phyloP scores from a whole-genome alignment of 2,329 filamentous ascomycete species.

The Fusarium pilosicola region DNA sequence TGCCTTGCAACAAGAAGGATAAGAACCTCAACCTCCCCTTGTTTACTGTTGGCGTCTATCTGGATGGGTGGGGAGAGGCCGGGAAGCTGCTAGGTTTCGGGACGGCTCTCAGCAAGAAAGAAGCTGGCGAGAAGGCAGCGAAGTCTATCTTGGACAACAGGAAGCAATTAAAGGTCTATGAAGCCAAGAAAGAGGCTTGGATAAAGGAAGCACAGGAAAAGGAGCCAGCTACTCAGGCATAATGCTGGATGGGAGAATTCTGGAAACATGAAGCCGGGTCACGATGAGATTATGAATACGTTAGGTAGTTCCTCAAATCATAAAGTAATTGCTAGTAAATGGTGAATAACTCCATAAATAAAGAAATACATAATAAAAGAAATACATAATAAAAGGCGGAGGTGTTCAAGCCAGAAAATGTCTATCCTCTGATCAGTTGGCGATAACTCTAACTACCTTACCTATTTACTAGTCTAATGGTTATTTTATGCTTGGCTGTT shows the following conservation, averaged over 20 bases:
- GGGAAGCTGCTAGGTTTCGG: constrained; percentile 71
- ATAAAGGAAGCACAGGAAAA: constrained; percentile 44
- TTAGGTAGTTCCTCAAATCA: not conserved
- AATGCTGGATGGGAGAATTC: not conserved
- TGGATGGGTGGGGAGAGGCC: constrained; percentile 75
- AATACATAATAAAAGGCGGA: not conserved
- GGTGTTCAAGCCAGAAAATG: not conserved
- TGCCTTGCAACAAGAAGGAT: constrained; percentile 62
- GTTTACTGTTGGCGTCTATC: constrained; percentile 71
- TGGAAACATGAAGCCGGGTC: not conserved
- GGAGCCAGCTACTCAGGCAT: not conserved
- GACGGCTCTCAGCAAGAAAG: constrained; percentile 72
- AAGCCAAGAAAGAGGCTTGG: constrained; percentile 59
- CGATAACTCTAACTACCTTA: not conserved
- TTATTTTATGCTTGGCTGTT: not conserved
- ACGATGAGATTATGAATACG: not conserved
- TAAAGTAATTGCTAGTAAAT: not conserved
- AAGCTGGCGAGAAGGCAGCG: constrained; percentile 76
- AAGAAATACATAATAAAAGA: not conserved
- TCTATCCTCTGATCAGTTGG: not conserved
- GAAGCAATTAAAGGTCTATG: constrained; percentile 65
- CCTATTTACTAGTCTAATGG: too few species aligned
- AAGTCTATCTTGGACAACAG: constrained; percentile 71
- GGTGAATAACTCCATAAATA: too few species aligned
- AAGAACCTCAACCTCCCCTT: constrained; percentile 63